Evolutionary conservation across 768 basidiomycete species (phyloP).

Genomic region (Ephemerocybe angulata): DNA sequence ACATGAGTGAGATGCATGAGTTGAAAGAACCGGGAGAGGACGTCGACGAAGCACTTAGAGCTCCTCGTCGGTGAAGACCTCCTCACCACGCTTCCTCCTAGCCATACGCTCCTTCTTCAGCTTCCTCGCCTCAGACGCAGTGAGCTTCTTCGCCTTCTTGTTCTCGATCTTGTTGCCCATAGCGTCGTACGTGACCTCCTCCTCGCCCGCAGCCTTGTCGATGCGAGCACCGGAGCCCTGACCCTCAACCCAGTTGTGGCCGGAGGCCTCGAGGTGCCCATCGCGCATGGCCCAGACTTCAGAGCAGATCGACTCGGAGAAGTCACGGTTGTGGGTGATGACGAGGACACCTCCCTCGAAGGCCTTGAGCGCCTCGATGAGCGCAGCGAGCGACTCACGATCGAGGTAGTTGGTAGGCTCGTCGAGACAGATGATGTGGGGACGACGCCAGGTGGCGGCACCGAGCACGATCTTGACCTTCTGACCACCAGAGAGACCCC

Average conservation of each 20-base stretch:
- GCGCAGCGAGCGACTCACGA: slow-evolving; percentile 97
- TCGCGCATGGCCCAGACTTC: slow-evolving; percentile 99
- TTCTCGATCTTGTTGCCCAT: slow-evolving; percentile 95
- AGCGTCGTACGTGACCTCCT: slow-evolving; percentile 90
- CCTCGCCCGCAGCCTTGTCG: slow-evolving; percentile 89
- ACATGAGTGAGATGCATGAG: slow-evolving; percentile 6
- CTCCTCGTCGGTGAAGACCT: slow-evolving; percentile 61
- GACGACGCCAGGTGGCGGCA: slow-evolving; percentile 98
- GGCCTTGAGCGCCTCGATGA: slow-evolving; percentile 95
- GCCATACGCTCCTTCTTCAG: slow-evolving; percentile 96
- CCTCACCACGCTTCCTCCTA: slow-evolving; percentile 83
- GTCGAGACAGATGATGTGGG: slow-evolving; percentile 95
- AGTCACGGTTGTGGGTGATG: slow-evolving; percentile 98
- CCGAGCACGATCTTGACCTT: slow-evolving; percentile 99
- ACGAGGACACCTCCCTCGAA: slow-evolving; percentile 98
- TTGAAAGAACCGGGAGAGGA: slow-evolving; percentile 7
- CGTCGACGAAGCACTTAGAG: slow-evolving; percentile 31
- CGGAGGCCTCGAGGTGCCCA: slow-evolving; percentile 92
- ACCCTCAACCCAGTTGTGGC: slow-evolving; percentile 99
- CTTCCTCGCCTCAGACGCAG: slow-evolving; percentile 81
- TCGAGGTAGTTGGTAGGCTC: slow-evolving; percentile 99
- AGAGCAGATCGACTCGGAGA: slow-evolving; percentile 96
- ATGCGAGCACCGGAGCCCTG: slow-evolving; percentile 94
- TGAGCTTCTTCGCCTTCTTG: slow-evolving; percentile 86
- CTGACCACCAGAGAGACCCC: slow-evolving; percentile 97